Percentiles rank a stretch among this genome's conserved stretches.
phyloP scores from a whole-genome alignment of 2,329 filamentous ascomycete species.

The Intubia oerlemansii region DNA sequence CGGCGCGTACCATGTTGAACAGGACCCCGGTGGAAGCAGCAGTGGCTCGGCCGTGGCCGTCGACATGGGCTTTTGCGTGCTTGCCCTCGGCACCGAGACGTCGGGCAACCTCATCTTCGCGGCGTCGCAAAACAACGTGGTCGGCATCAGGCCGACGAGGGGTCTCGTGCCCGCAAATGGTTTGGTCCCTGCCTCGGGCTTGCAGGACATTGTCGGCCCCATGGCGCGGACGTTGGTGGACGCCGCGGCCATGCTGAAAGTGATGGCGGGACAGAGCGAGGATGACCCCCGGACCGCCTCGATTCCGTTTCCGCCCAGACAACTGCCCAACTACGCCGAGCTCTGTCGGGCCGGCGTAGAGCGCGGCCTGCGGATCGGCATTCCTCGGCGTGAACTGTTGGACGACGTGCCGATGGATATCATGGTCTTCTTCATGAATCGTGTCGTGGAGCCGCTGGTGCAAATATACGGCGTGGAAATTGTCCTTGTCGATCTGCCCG shows the following conservation, averaged over 20 bases:
- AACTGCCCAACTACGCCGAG: conserved; percentile 23
- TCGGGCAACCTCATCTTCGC: conserved; percentile 42
- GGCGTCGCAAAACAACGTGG: conserved; percentile 30
- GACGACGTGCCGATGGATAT: conserved; percentile 11
- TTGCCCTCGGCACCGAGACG: conserved; percentile 40
- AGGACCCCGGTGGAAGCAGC: conserved; percentile 31
- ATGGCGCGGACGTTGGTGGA: conserved; percentile 46
- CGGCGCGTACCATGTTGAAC: conserved; percentile 4
- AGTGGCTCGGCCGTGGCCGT: conserved; percentile 38
- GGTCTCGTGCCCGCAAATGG: conserved; percentile 40
- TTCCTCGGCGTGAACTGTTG: conserved; percentile 41
- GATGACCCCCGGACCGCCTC: conserved; percentile 44
- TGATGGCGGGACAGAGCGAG: conserved; percentile 38
- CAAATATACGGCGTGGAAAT: conserved; percentile 30
- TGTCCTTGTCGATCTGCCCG: conserved; percentile 20
- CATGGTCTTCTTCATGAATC: conserved; percentile 28
- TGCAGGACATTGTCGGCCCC: conserved; percentile 44
- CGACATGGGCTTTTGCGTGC: conserved; percentile 36
- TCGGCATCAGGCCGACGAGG: conserved; percentile 48
- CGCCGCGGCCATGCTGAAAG: conserved; percentile 37
- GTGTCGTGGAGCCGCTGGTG: conserved; percentile 30
- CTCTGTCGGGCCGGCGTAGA: conserved; percentile 30
- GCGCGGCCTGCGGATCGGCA: conserved; percentile 34
- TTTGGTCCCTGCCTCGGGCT: conserved; percentile 42
- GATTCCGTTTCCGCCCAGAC: too few species aligned